Percentiles rank a stretch among this genome's conserved stretches.
These are phyloP conservation scores for Sarocladium oryzae DNA, from an alignment of 2,329 filamentous ascomycete species.

Conservation along the genomic window DNA sequence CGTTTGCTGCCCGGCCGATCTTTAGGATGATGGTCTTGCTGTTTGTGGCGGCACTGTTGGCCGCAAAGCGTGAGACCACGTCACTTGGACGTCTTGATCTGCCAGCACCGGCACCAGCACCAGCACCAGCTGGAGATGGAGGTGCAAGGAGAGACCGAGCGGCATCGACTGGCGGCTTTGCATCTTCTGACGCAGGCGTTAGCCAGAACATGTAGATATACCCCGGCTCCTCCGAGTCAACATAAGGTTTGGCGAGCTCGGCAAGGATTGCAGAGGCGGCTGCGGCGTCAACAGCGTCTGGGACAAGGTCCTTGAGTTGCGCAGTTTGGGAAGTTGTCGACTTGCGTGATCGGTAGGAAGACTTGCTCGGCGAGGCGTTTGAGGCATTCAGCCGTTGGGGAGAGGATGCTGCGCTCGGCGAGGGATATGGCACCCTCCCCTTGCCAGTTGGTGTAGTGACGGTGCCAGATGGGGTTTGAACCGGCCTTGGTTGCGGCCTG, in stretches of 20 bases:
- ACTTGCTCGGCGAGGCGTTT: slow-evolving; percentile 22
- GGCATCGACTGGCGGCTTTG: slow-evolving; percentile 50
- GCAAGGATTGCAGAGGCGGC: slow-evolving; percentile 64
- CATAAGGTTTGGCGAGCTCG: slow-evolving; percentile 65
- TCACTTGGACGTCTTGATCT: slow-evolving; percentile 46
- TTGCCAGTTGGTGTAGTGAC: slow-evolving; percentile 12
- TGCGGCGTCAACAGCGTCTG: slow-evolving; percentile 56
- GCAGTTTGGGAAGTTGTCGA: slow-evolving; percentile 26
- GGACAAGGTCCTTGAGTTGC: slow-evolving; percentile 51
- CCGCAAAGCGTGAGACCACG: slow-evolving; percentile 45
- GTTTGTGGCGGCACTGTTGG: slow-evolving; percentile 18
- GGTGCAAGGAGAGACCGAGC: slow-evolving; percentile 53
- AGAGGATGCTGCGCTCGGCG: slow-evolving; percentile 12
- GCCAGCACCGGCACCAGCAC: slow-evolving; percentile 16
- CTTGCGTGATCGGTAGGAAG: slow-evolving; percentile 22
- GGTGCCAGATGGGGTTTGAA: slow-evolving; percentile 26
- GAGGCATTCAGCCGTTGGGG: slow-evolving; percentile 16
- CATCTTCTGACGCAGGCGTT: slow-evolving; percentile 53
- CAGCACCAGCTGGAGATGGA: slow-evolving; percentile 26
- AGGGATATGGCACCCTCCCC: slow-evolving; percentile 12
- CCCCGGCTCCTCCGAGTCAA: slow-evolving; percentile 68
- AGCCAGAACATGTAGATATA: slow-evolving; percentile 99
- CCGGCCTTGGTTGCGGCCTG: slow-evolving; percentile 40
- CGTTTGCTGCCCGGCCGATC: slow-evolving; percentile 67
- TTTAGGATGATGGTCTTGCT: slow-evolving; percentile 61